Evolutionary conservation across 208 protist species (phyloP).

Genomic region (Crithidia sp.): DNA sequence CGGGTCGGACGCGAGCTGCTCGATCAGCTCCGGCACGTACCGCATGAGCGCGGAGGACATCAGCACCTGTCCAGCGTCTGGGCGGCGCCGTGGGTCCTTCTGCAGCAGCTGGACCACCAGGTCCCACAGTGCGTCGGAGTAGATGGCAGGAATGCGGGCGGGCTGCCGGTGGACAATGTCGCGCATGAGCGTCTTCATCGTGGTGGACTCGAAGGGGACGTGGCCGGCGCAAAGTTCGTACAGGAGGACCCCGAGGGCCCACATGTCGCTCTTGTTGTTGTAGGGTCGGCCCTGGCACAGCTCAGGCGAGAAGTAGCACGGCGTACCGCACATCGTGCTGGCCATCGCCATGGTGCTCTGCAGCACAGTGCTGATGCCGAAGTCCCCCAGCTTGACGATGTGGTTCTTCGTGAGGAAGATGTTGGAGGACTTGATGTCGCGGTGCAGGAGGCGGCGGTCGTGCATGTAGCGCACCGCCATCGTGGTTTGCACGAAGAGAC

Average conservation of each 20-base stretch:
- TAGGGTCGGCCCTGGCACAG: conserved; percentile 95
- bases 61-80: conserved; percentile 80
- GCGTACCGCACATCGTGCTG: conserved; percentile 93
- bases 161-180: conserved; percentile 85
- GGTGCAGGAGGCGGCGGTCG: conserved; percentile 91
- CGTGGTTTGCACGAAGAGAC: conserved; percentile 93
- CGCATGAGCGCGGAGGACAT: conserved; percentile 63
- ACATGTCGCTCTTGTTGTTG: conserved; percentile 97
- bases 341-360: conserved; percentile 93
- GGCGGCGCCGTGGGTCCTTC: conserved; percentile 86
- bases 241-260: conserved; percentile 91
- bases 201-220: conserved; percentile 85
- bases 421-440: conserved; percentile 95
- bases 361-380: conserved; percentile 93
- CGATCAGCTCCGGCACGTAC: conserved; percentile 70
- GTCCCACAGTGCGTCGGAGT: conserved; percentile 75
- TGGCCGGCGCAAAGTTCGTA: conserved; percentile 87
- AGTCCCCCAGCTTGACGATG: conserved; percentile 92
- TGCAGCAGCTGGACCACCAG: conserved; percentile 77
- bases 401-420: conserved; percentile 94
- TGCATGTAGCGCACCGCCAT: conserved; percentile 94
- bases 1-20: conserved; percentile 43
- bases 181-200: conserved; percentile 86
- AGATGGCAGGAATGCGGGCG: conserved; percentile 66
- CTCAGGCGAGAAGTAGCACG: conserved; percentile 97